A percentile compares a stretch with the other conserved stretches of the same genome.
phyloP scores from a whole-genome alignment of 148 eudicot species.

The Camellia lanceoleosa region DNA sequence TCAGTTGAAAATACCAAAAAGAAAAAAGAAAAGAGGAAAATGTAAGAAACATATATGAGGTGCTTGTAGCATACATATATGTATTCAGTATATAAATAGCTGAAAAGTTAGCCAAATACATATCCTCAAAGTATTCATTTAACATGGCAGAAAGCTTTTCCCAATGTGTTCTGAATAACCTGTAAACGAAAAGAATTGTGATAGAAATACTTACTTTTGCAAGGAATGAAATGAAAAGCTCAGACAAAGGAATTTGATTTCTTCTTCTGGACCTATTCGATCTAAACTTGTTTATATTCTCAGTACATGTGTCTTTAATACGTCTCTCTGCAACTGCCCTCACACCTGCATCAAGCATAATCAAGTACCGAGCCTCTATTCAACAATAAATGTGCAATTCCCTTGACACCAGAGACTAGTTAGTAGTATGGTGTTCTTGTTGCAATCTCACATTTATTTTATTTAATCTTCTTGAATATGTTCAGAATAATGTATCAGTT shows the following conservation, averaged over 20 bases:
- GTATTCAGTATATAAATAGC: neutral
- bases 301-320: constrained; percentile 57
- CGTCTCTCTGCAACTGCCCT: constrained; percentile 64
- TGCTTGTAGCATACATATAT: neutral
- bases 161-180: no score
- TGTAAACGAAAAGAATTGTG: neutral
- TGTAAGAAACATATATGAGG: neutral
- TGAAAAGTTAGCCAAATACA: no score
- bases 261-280: constrained; percentile 37
- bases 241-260: constrained; percentile 59
- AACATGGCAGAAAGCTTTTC: no score
- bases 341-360: constrained; percentile 52
- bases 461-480: neutral
- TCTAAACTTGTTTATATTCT: constrained; percentile 50
- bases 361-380: neutral
- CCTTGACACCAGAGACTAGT: neutral
- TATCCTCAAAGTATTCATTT: no score
- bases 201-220: constrained; percentile 48
- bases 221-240: constrained; percentile 76
- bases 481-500: neutral
- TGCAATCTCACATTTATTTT: neutral
- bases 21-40: neutral
- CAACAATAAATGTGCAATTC: neutral
- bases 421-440: neutral
- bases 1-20: neutral